Conservation (phyloP, 2,329 filamentous ascomycete species). For the Monilinia aucupariae region DNA sequence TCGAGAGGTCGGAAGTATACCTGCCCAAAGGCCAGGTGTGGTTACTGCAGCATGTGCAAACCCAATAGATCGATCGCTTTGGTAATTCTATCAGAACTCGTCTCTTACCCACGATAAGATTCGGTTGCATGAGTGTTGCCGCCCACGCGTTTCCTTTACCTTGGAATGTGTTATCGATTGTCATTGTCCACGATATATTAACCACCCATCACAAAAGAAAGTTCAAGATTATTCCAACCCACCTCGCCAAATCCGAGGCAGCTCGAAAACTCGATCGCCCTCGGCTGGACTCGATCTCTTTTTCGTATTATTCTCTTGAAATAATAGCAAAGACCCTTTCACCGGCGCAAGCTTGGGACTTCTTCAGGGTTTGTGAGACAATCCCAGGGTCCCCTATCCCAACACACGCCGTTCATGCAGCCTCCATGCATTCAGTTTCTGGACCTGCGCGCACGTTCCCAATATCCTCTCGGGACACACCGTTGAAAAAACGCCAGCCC, state of each 20-base stretch:
- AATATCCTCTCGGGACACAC: background rate
- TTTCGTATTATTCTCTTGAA: background rate
- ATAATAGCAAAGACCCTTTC: background rate
- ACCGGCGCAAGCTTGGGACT: background rate
- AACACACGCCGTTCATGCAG: slow-evolving; percentile 14
- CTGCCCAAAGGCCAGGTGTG: slow-evolving; percentile 10
- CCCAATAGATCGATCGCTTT: slow-evolving; percentile 8
- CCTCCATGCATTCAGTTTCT: slow-evolving; percentile 14
- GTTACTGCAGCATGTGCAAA: slow-evolving; percentile 8
- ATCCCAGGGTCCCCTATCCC: background rate
- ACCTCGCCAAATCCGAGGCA: background rate
- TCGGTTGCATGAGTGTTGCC: slow-evolving; percentile 10
- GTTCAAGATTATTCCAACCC: background rate
- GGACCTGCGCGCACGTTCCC: slow-evolving; percentile 16
- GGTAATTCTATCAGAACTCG: background rate
- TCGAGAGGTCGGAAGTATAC: slow-evolving; percentile 9
- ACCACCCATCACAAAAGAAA: background rate
- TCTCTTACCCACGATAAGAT: background rate
- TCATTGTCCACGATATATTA: background rate
- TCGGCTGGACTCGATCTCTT: background rate
- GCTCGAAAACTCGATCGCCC: background rate
- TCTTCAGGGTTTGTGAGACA: slow-evolving; percentile 9
- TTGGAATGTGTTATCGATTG: background rate
- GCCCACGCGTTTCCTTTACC: background rate
- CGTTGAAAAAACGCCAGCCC: background rate